phyloP scores from a whole-genome alignment of 768 basidiomycete species.

The Tylopilus cervinicoccineus region DNA sequence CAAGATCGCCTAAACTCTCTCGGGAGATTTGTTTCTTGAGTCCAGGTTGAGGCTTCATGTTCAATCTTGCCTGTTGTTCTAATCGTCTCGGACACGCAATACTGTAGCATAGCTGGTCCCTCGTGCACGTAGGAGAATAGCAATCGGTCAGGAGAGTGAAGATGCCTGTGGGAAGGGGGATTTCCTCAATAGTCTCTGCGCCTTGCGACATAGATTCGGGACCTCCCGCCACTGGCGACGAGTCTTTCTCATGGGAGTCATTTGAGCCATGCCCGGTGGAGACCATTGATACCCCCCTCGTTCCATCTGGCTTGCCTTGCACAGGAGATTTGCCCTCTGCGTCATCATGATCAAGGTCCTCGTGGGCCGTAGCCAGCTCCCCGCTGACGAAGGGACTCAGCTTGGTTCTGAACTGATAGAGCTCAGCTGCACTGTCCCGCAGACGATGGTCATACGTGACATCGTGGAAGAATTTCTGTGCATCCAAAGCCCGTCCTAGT shows the following conservation, averaged over 20 bases:
- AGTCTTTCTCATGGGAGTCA: constrained; percentile 35
- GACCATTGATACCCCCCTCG: constrained; percentile 21
- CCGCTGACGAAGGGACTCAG: constrained; percentile 84
- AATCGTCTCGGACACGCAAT: constrained; percentile 92
- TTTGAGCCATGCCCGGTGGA: constrained; percentile 32
- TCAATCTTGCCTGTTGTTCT: constrained; percentile 91
- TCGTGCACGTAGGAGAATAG: constrained; percentile 95
- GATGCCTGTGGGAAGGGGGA: constrained; percentile 83
- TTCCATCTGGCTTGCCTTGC: constrained; percentile 16
- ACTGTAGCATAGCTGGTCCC: constrained; percentile 93
- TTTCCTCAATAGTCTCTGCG: constrained; percentile 52
- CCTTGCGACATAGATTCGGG: constrained; percentile 33
- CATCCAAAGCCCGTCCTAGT: constrained; percentile 92
- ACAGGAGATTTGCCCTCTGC: constrained; percentile 28
- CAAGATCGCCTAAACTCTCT: constrained; percentile 77
- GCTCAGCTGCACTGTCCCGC: constrained; percentile 80
- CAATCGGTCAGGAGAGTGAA: constrained; percentile 97
- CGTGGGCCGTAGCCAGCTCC: constrained; percentile 43
- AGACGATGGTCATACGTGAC: constrained; percentile 98
- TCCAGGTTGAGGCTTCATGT: constrained; percentile 91
- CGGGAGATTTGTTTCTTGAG: constrained; percentile 79
- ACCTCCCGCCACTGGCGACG: constrained; percentile 24
- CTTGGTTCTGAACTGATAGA: constrained; percentile 90
- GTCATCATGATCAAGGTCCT: constrained; percentile 36
- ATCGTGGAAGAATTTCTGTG: constrained; percentile 99